Percentiles rank a stretch among this genome's conserved stretches.
Conservation (phyloP, 2,329 filamentous ascomycete genomes). For the Neopestalotiopsis sp. region DNA sequence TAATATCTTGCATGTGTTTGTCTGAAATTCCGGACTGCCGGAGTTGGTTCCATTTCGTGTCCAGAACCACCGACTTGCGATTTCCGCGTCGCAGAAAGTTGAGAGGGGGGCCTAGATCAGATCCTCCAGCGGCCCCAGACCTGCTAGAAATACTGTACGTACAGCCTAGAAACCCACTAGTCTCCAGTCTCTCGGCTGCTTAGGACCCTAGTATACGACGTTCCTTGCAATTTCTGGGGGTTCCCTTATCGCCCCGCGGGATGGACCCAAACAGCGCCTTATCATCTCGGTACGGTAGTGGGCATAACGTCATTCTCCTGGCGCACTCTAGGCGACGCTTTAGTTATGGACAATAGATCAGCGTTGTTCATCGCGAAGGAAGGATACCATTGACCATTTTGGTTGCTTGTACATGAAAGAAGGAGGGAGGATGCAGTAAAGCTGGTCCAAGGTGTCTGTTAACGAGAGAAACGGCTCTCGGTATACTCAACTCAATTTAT, state of each 20-base stretch:
- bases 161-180: not conserved
- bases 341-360: not conserved
- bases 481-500: not conserved
- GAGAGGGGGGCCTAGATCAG: not conserved
- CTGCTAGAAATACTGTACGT: not conserved
- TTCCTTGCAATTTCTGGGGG: not conserved
- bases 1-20: not conserved
- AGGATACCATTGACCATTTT: not conserved
- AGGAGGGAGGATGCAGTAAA: not conserved
- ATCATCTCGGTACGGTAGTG: not conserved
- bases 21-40: not conserved
- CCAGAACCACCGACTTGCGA: not conserved
- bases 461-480: not conserved
- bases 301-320: not conserved
- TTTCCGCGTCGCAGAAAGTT: no score
- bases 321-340: not conserved
- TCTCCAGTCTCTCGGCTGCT: not conserved
- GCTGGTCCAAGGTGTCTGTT: not conserved
- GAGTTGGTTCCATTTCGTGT: not conserved
- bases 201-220: not conserved
- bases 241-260: not conserved
- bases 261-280: not conserved
- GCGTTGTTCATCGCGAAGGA: not conserved
- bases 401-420: not conserved
- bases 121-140: not conserved